A percentile compares a stretch with the other conserved stretches of the same genome.
These are phyloP conservation scores for Mortierella antarctica DNA, from an alignment of 192 early-diverging fungal species.

Conservation along the genomic window DNA sequence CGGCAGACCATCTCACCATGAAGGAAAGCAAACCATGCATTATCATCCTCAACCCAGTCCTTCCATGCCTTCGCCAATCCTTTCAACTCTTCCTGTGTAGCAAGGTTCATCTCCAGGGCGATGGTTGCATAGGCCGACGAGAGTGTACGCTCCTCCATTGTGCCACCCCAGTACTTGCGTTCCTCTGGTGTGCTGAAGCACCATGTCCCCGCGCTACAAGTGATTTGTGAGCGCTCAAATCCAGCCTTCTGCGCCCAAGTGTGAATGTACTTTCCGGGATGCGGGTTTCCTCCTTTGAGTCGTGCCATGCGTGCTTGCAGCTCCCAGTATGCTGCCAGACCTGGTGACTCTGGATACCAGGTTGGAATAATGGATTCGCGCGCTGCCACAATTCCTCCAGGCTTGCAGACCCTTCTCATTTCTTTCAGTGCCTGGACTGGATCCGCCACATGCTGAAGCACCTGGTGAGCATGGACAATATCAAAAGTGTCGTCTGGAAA, in stretches of 20 bases:
- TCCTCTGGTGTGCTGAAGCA: constrained; percentile 19
- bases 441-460: constrained; percentile 23
- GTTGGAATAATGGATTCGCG: constrained; percentile 5
- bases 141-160: constrained; percentile 13
- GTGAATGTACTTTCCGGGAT: constrained; percentile 8
- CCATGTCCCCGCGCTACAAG: constrained; percentile 19
- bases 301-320: constrained; percentile 5
- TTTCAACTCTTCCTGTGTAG: constrained; percentile 16
- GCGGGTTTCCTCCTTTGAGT: constrained; percentile 18
- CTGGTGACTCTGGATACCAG: constrained; percentile 26
- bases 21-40: constrained; percentile 15
- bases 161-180: constrained; percentile 18
- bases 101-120: constrained; percentile 4
- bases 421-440: constrained; percentile 17
- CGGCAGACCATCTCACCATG: constrained; percentile 22
- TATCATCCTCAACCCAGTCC: constrained; percentile 12
- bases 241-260: constrained; percentile 17
- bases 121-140: constrained; percentile 17
- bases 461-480: constrained; percentile 22
- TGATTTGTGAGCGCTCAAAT: constrained; percentile 24
- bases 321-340: constrained; percentile 12
- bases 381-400: constrained; percentile 16
- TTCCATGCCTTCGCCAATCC: constrained; percentile 8
- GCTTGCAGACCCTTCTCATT: constrained; percentile 12
- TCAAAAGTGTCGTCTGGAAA: constrained; percentile 25